These are phyloP conservation scores for Alnus rubra DNA, from an alignment of 306 rosid species.

Conservation along the genomic window DNA sequence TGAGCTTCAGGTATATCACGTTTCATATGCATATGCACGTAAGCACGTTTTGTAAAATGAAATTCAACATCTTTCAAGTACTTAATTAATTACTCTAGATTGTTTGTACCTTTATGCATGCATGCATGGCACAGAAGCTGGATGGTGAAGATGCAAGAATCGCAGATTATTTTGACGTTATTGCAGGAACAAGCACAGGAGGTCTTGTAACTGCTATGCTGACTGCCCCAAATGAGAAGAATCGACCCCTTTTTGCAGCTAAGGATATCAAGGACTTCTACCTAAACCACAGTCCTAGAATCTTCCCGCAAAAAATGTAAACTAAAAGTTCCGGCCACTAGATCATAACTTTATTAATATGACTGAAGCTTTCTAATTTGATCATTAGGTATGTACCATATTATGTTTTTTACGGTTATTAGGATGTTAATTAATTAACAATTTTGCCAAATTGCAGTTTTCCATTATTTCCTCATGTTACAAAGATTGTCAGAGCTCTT, in stretches of 20 bases:
- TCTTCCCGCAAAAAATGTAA: constrained; percentile 56
- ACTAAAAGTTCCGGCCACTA: not conserved
- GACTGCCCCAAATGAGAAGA: constrained; percentile 55
- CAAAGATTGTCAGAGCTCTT: constrained; percentile 32
- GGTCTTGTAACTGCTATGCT: constrained; percentile 71
- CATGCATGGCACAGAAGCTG: constrained; percentile 40
- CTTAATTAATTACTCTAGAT: not conserved
- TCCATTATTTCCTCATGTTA: constrained; percentile 5
- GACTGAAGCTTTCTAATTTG: not conserved
- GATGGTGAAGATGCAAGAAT: constrained; percentile 64
- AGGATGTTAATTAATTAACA: not conserved
- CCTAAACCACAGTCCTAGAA: constrained; percentile 49
- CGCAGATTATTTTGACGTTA: constrained; percentile 66
- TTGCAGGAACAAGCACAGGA: constrained; percentile 68
- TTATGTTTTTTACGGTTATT: not conserved
- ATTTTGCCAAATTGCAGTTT: constrained; percentile 23
- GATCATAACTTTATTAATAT: not conserved
- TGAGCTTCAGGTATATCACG: constrained; percentile 54
- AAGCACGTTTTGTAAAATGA: not conserved
- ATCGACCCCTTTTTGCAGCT: constrained; percentile 61
- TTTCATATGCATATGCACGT: not conserved
- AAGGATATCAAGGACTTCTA: constrained; percentile 64
- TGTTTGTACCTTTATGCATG: not conserved
- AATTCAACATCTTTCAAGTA: not conserved
- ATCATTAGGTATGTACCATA: not conserved